Conservation (phyloP, 805 yeast species). For the Kuraishia cidri region DNA sequence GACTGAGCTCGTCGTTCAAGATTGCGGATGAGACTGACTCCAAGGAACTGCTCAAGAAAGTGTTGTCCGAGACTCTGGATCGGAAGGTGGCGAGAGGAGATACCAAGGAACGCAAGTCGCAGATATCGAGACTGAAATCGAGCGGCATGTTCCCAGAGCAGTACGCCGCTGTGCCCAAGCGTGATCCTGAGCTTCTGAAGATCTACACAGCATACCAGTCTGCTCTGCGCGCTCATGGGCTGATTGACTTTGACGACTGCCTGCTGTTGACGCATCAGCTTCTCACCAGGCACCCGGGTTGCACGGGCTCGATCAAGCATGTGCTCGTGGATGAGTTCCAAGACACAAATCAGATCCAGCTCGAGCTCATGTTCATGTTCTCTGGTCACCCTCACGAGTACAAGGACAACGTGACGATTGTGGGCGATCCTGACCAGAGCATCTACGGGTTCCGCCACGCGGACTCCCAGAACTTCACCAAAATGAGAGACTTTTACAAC, state of each 20-base stretch:
- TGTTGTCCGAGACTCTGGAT: constrained; percentile 16
- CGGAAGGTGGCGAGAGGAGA: constrained; percentile 1
- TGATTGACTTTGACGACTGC: constrained; percentile 81
- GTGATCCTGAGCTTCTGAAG: constrained; percentile 8
- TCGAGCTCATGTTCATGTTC: constrained; percentile 52
- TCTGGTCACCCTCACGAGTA: constrained; percentile 20
- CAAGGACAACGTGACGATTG: constrained; percentile 64
- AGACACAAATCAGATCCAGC: constrained; percentile 77
- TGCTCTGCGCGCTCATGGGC: constrained; percentile 27
- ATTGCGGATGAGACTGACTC: constrained; percentile 65
- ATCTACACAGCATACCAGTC: constrained; percentile 48
- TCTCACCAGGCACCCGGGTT: constrained; percentile 26
- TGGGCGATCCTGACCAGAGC: constrained; percentile 96
- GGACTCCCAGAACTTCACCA: constrained; percentile 51
- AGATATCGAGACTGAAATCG: constrained; percentile 50
- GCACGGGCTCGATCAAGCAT: constrained; percentile 46
- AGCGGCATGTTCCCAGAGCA: constrained; percentile 35
- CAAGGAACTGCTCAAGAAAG: constrained; percentile 30
- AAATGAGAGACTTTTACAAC: constrained; percentile 32
- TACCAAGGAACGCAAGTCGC: constrained; percentile 3
- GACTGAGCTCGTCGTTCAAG: constrained; percentile 28
- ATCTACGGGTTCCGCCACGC: constrained; percentile 88
- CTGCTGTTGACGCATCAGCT: constrained; percentile 46
- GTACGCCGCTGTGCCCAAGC: not conserved
- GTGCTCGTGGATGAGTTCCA: constrained; percentile 92